phyloP scores from a whole-genome alignment of 2,329 filamentous ascomycete species.

The Colletotrichum gigasporum region DNA sequence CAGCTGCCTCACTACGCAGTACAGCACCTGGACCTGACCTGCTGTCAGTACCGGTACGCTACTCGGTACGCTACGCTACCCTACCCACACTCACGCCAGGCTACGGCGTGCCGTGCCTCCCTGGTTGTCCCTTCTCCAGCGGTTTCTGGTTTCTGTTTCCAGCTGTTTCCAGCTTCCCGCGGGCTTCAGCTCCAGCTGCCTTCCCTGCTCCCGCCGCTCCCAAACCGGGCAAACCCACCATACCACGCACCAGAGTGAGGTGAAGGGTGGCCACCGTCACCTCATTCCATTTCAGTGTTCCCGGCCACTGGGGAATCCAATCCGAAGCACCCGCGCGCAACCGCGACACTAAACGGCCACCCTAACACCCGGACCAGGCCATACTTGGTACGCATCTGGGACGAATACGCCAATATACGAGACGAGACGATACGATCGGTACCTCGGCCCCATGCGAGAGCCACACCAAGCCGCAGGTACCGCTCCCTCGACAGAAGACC shows the following conservation, averaged over 20 bases:
- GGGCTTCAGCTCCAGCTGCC: slow-evolving; percentile 23
- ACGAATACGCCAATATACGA: slow-evolving; percentile 23
- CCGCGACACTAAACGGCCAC: slow-evolving; percentile 15
- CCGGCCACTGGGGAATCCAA: slow-evolving; percentile 4
- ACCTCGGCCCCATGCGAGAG: not conserved
- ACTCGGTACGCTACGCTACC: too few species aligned
- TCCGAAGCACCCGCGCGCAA: slow-evolving; percentile 27
- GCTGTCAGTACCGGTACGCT: too few species aligned
- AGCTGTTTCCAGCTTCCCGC: slow-evolving; percentile 10
- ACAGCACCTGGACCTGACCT: too few species aligned
- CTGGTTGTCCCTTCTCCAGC: not conserved
- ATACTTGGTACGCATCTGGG: slow-evolving; percentile 13
- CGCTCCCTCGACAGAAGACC: not conserved
- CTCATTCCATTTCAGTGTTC: not conserved
- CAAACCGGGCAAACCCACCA: slow-evolving; percentile 16
- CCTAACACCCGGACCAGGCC: not conserved
- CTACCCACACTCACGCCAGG: too few species aligned
- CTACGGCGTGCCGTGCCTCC: too few species aligned
- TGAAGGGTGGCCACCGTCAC: not conserved
- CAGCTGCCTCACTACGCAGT: too few species aligned
- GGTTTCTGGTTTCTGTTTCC: slow-evolving; percentile 3
- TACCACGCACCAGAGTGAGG: slow-evolving; percentile 3
- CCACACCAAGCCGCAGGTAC: slow-evolving; percentile 1
- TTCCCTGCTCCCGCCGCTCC: slow-evolving; percentile 21
- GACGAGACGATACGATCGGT: slow-evolving; percentile 1